Conservation (phyloP, 179 eudicot genomes). For the Beta corolliflora region DNA sequence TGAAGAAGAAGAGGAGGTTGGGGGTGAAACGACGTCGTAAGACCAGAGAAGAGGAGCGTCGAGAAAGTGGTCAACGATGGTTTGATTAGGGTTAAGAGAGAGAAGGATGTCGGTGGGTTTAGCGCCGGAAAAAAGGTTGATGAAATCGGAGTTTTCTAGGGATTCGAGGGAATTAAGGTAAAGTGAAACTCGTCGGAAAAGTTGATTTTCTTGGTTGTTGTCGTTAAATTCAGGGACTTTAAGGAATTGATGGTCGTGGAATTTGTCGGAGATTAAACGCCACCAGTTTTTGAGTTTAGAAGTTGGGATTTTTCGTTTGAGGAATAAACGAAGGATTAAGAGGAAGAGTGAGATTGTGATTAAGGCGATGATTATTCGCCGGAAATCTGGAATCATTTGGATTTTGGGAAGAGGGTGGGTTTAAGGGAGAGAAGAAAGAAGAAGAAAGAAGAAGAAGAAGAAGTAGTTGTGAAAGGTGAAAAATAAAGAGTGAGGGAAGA, state of each 20-base stretch:
- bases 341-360: neutral
- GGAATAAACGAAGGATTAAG: conserved; percentile 26
- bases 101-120: conserved; percentile 54
- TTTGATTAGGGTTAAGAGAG: conserved; percentile 47
- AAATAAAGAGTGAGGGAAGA: neutral
- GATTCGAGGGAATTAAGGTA: conserved; percentile 63
- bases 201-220: conserved; percentile 63
- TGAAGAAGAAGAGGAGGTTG: too few relatives aligned
- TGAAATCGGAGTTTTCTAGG: conserved; percentile 60
- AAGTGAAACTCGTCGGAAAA: conserved; percentile 47
- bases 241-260: conserved; percentile 64
- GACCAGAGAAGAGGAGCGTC: conserved; percentile 65
- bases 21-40: conserved; percentile 24
- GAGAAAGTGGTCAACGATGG: conserved; percentile 53
- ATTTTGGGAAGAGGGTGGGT: too few relatives aligned
- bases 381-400: conserved; percentile 13
- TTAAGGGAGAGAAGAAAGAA: too few relatives aligned
- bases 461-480: too few relatives aligned
- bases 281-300: conserved; percentile 35
- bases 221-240: conserved; percentile 74
- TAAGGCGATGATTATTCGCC: conserved; percentile 7
- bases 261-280: conserved; percentile 38
- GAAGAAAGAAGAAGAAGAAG: too few relatives aligned
- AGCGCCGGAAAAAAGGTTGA: conserved; percentile 55
- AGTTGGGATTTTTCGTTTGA: conserved; percentile 29